These are phyloP conservation scores for Corylus avellana DNA, from an alignment of 306 rosid species.

Conservation along the genomic window DNA sequence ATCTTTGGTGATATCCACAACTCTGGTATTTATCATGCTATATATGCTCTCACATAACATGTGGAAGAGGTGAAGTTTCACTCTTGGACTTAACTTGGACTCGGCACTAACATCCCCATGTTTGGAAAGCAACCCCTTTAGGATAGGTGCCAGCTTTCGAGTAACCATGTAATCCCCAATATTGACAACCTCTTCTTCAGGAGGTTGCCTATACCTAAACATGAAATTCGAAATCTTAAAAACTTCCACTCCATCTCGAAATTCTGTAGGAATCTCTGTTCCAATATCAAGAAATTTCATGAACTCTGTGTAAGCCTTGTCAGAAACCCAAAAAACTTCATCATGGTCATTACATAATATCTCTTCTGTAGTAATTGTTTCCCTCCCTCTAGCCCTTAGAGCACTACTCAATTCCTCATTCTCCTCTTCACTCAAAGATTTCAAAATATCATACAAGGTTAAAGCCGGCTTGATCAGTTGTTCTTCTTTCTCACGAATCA, in stretches of 20 bases:
- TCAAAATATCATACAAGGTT: background rate
- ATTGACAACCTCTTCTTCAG: background rate
- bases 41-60: too few relatives aligned
- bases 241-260: too few relatives aligned
- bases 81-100: too few relatives aligned
- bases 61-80: too few relatives aligned
- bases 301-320: background rate
- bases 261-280: background rate
- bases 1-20: too few relatives aligned
- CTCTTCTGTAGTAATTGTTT: background rate
- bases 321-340: background rate
- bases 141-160: background rate
- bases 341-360: too few relatives aligned
- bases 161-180: background rate
- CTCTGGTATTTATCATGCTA: too few relatives aligned
- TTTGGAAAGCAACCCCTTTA: background rate
- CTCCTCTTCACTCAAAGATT: background rate
- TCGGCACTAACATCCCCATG: background rate
- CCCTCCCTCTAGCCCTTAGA: background rate
- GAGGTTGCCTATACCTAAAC: too few relatives aligned
- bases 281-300: background rate
- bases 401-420: background rate
- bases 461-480: background rate
- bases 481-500: background rate
- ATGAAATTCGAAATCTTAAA: too few relatives aligned